These are phyloP conservation scores for Taphrina flavorubra DNA, from an alignment of 1,139 yeast genomes.

Conservation along the genomic window DNA sequence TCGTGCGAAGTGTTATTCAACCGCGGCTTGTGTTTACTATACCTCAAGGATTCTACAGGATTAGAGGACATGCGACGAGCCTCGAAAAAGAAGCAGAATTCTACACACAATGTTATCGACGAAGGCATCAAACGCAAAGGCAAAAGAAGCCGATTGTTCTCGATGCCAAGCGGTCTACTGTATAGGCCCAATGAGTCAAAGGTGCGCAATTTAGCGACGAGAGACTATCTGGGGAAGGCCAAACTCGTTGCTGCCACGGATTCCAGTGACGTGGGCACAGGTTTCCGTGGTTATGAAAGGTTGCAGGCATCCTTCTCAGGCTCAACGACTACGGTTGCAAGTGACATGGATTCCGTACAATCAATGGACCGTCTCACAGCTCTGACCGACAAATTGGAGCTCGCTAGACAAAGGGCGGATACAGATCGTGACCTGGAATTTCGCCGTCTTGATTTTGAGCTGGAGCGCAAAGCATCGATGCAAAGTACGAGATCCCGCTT, in stretches of 20 bases:
- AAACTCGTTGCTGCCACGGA: slow-evolving; percentile 39
- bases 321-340: background rate
- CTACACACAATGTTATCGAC: slow-evolving; percentile 47
- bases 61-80: slow-evolving; percentile 46
- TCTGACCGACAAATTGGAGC: slow-evolving; percentile 6
- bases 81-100: slow-evolving; percentile 45
- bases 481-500: slow-evolving; percentile 1
- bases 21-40: slow-evolving; percentile 47
- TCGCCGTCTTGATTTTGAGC: background rate
- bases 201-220: slow-evolving; percentile 40
- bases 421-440: slow-evolving; percentile 12
- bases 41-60: slow-evolving; percentile 46
- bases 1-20: slow-evolving; percentile 48
- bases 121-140: slow-evolving; percentile 45
- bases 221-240: slow-evolving; percentile 42
- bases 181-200: slow-evolving; percentile 43
- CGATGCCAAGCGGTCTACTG: slow-evolving; percentile 43
- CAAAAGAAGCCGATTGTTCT: slow-evolving; percentile 43
- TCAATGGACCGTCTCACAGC: background rate
- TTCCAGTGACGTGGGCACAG: slow-evolving; percentile 20
- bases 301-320: background rate
- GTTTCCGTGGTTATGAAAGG: slow-evolving; percentile 30
- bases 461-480: slow-evolving; percentile 14
- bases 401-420: background rate
- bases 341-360: background rate